phyloP scores from a whole-genome alignment of 2,329 filamentous ascomycete species.

The Fusarium duplospermum region DNA sequence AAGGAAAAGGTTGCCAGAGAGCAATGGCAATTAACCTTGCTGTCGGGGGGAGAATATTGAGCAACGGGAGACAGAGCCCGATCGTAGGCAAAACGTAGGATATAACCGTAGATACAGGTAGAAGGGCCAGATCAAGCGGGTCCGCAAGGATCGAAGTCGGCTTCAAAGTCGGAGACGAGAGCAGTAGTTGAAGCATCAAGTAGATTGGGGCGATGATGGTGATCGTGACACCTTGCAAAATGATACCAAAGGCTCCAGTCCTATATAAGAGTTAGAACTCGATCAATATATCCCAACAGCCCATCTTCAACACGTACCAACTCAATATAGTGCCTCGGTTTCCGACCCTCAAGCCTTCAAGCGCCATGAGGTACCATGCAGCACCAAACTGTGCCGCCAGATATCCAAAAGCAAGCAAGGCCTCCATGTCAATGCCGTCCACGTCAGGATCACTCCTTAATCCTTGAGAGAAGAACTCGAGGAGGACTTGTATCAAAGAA shows the following conservation, averaged over 20 bases:
- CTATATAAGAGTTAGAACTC: not conserved
- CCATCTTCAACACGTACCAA: slow-evolving; percentile 20
- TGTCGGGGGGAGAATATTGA: slow-evolving; percentile 7
- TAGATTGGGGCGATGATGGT: slow-evolving; percentile 37
- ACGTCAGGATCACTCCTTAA: not conserved
- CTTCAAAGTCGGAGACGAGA: slow-evolving; percentile 4
- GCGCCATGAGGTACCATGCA: slow-evolving; percentile 33
- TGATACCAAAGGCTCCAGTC: slow-evolving; percentile 35
- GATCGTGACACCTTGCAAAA: slow-evolving; percentile 35
- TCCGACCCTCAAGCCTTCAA: slow-evolving; percentile 31
- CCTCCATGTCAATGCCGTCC: slow-evolving; percentile 18
- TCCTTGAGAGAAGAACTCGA: slow-evolving; percentile 37
- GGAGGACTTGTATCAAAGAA: slow-evolving; percentile 14
- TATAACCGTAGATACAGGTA: slow-evolving; percentile 27
- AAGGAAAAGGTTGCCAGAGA: slow-evolving; percentile 36
- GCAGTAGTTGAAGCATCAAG: slow-evolving; percentile 26
- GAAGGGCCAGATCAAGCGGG: slow-evolving; percentile 18
- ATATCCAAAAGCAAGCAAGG: slow-evolving; percentile 31
- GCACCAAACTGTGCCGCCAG: slow-evolving; percentile 37
- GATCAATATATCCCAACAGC: fast-evolving
- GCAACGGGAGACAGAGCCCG: slow-evolving; percentile 22
- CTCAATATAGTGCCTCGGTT: slow-evolving; percentile 25
- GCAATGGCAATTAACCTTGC: slow-evolving; percentile 18
- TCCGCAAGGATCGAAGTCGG: slow-evolving; percentile 17
- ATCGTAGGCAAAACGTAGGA: slow-evolving; percentile 31